These are phyloP conservation scores for Lasiodiplodia sp. DNA, from an alignment of 2,329 filamentous ascomycete genomes.

Conservation along the genomic window DNA sequence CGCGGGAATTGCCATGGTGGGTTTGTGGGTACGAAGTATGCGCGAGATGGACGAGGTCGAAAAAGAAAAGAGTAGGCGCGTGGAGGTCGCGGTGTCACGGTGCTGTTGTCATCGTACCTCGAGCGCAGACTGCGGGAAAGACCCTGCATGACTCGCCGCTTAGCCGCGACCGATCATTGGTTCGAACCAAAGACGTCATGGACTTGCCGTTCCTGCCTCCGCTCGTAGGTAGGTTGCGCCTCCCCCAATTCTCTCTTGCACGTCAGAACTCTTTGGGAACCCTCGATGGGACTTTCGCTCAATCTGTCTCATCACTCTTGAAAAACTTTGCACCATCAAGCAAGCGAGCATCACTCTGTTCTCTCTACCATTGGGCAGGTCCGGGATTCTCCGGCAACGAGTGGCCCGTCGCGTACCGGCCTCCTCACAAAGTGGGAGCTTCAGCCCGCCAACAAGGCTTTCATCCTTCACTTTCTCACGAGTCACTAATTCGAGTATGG, in stretches of 20 bases:
- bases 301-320: not conserved
- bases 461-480: not conserved
- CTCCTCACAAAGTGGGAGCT: not conserved
- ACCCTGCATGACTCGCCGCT: conserved; percentile 27
- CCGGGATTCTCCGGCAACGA: conserved; percentile 13
- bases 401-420: not conserved
- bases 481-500: conserved; percentile 36
- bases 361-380: not conserved
- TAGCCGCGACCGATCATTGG: conserved; percentile 24
- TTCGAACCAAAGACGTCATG: conserved; percentile 25
- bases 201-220: not conserved
- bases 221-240: not conserved
- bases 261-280: not conserved
- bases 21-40: not conserved
- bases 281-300: not conserved
- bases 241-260: not conserved
- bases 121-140: not conserved
- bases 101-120: not conserved
- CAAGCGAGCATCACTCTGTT: not conserved
- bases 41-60: not conserved
- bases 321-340: not conserved
- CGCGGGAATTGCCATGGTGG: conserved; percentile 38
- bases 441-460: not conserved
- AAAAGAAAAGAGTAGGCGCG: conserved; percentile 3
- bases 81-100: conserved; percentile 12